Evolutionary conservation across 306 rosid species (phyloP).

Genomic region (Fagus crenata): DNA sequence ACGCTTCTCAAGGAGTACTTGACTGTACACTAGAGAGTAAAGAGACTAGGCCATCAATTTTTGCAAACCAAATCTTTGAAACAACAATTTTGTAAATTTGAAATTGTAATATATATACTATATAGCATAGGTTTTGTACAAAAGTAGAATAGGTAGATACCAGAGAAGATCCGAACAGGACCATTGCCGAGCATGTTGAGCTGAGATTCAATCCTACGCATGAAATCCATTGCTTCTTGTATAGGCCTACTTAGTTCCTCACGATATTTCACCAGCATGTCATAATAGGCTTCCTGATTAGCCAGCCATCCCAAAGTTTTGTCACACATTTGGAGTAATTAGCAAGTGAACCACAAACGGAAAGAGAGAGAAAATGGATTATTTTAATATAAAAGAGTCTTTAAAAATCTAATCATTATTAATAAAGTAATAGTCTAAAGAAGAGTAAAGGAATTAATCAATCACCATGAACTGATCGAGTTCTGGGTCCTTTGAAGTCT

Average conservation of each 20-base stretch:
- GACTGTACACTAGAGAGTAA: neutral
- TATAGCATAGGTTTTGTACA: too few relatives aligned
- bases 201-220: slow-evolving; percentile 78
- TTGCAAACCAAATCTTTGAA: neutral
- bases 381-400: neutral
- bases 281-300: slow-evolving; percentile 88
- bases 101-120: too few relatives aligned
- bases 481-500: slow-evolving; percentile 78
- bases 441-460: neutral
- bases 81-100: neutral
- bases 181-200: slow-evolving; percentile 70
- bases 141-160: slow-evolving; percentile 26
- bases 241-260: slow-evolving; percentile 91
- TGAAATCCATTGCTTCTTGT: slow-evolving; percentile 97
- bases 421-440: neutral
- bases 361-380: neutral
- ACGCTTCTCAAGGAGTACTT: slow-evolving; percentile 34
- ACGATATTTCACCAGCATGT: slow-evolving; percentile 89
- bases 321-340: neutral
- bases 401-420: neutral
- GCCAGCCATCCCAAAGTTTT: slow-evolving; percentile 2
- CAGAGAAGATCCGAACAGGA: slow-evolving; percentile 67
- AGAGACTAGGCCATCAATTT: slow-evolving; percentile 4
- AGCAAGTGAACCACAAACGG: neutral
- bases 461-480: slow-evolving; percentile 95